Percentiles rank a stretch among this genome's conserved stretches.
Conservation (phyloP, 2,329 filamentous ascomycete genomes). For the Verticillium klebahnii region DNA sequence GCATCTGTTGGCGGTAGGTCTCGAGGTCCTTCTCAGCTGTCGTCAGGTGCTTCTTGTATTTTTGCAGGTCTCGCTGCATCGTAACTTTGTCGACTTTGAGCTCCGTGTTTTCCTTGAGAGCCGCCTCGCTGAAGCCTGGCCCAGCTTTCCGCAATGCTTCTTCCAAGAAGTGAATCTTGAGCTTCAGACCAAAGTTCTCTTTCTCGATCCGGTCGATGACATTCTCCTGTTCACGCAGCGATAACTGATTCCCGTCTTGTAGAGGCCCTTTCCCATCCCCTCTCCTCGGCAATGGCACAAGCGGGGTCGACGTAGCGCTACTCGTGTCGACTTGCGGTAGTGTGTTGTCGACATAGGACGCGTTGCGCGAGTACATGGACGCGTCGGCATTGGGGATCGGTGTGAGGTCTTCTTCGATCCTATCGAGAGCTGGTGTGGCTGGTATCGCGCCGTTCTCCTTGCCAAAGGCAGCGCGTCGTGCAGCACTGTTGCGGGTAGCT, state of each 20-base stretch:
- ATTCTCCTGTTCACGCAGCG: conserved; percentile 89
- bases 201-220: conserved; percentile 96
- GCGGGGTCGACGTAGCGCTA: conserved; percentile 78
- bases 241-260: conserved; percentile 84
- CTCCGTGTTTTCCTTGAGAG: conserved; percentile 91
- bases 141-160: conserved; percentile 83
- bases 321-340: conserved; percentile 72
- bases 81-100: conserved; percentile 90
- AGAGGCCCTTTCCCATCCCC: conserved; percentile 62
- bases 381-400: conserved; percentile 69
- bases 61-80: conserved; percentile 80
- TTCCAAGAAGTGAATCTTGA: conserved; percentile 96
- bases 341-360: conserved; percentile 63
- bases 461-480: conserved; percentile 50
- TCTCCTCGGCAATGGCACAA: conserved; percentile 63
- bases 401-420: conserved; percentile 67
- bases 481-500: conserved; percentile 63
- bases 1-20: conserved; percentile 73
- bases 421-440: conserved; percentile 66
- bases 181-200: conserved; percentile 94
- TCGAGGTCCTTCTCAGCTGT: conserved; percentile 85
- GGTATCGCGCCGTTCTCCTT: conserved; percentile 57
- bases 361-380: conserved; percentile 65
- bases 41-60: conserved; percentile 78
- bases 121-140: conserved; percentile 82